Conservation (phyloP, 1,139 yeast species). For the Kazachstania sp. region DNA sequence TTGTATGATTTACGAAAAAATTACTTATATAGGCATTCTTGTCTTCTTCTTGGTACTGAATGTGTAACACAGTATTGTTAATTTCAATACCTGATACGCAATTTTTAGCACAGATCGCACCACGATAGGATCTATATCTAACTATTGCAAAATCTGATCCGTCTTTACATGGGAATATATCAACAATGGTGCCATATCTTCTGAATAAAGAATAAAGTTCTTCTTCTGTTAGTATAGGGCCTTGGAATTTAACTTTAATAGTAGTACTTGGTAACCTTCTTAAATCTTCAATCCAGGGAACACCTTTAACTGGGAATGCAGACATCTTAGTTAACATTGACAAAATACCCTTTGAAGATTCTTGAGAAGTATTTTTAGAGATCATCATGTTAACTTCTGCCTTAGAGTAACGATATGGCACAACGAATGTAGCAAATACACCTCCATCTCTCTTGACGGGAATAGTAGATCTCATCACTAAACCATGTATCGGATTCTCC, state of each 20-base stretch:
- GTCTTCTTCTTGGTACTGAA: slow-evolving; percentile 56
- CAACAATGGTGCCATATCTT: slow-evolving; percentile 76
- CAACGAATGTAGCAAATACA: slow-evolving; percentile 70
- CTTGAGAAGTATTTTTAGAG: slow-evolving; percentile 40
- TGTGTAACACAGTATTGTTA: slow-evolving; percentile 57
- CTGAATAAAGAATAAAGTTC: slow-evolving; percentile 73
- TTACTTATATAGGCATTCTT: slow-evolving; percentile 47
- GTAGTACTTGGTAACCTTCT: slow-evolving; percentile 61
- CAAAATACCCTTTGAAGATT: slow-evolving; percentile 24
- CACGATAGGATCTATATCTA: slow-evolving; percentile 46
- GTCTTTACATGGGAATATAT: slow-evolving; percentile 52
- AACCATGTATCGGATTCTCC: slow-evolving; percentile 34
- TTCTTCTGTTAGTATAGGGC: slow-evolving; percentile 69
- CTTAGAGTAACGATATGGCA: slow-evolving; percentile 44
- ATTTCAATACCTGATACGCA: slow-evolving; percentile 74
- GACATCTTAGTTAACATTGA: slow-evolving; percentile 37
- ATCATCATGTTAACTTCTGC: slow-evolving; percentile 46
- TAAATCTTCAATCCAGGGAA: slow-evolving; percentile 94
- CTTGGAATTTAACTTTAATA: slow-evolving; percentile 64
- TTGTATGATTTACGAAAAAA: slow-evolving; percentile 61
- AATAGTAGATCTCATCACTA: slow-evolving; percentile 44
- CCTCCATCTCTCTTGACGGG: slow-evolving; percentile 84
- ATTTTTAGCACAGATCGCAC: slow-evolving; percentile 82
- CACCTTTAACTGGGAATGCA: slow-evolving; percentile 73
- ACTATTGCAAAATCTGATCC: slow-evolving; percentile 43